Conservation (phyloP, 768 basidiomycete species). For the Candolleomyces aberdarensis region DNA sequence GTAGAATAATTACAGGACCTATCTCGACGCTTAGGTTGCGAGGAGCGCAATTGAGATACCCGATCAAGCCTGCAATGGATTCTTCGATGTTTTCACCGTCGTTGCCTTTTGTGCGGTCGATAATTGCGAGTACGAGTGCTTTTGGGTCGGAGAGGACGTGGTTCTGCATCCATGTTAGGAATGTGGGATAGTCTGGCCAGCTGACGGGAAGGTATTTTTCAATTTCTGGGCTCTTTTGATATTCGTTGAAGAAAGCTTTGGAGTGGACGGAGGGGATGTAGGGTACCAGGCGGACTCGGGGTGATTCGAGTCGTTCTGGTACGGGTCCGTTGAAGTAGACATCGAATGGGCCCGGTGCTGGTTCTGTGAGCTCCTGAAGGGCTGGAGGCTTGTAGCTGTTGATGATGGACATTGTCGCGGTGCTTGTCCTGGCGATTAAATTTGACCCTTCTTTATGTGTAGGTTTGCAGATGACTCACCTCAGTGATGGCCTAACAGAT, state of each 20-base stretch:
- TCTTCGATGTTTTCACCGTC: conserved; percentile 12
- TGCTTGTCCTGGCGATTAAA: too few relatives aligned
- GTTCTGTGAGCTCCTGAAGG: background rate
- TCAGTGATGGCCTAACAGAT: too few relatives aligned
- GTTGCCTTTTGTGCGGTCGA: conserved; percentile 41
- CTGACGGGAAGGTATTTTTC: conserved; percentile 38
- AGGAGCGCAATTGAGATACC: conserved; percentile 42
- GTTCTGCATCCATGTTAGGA: conserved; percentile 25
- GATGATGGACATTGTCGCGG: conserved; percentile 11
- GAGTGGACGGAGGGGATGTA: conserved; percentile 36
- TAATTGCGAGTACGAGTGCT: conserved; percentile 46
- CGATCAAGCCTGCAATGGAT: conserved; percentile 51
- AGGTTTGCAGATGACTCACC: too few relatives aligned
- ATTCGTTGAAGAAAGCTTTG: conserved; percentile 19
- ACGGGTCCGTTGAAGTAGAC: conserved; percentile 41
- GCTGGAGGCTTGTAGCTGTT: conserved; percentile 17
- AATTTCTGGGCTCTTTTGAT: conserved; percentile 28
- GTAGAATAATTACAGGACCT: conserved; percentile 51
- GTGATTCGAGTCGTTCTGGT: conserved; percentile 33
- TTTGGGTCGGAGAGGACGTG: conserved; percentile 27
- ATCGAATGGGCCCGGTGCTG: conserved; percentile 21
- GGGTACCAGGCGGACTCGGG: conserved; percentile 40
- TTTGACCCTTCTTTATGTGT: too few relatives aligned
- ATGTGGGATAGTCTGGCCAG: conserved; percentile 23
- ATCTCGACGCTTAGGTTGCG: conserved; percentile 48